A percentile compares a stretch with the other conserved stretches of the same genome.
These are phyloP conservation scores for Hypoxylon sp. DNA, from an alignment of 2,329 filamentous ascomycete genomes.

Conservation along the genomic window DNA sequence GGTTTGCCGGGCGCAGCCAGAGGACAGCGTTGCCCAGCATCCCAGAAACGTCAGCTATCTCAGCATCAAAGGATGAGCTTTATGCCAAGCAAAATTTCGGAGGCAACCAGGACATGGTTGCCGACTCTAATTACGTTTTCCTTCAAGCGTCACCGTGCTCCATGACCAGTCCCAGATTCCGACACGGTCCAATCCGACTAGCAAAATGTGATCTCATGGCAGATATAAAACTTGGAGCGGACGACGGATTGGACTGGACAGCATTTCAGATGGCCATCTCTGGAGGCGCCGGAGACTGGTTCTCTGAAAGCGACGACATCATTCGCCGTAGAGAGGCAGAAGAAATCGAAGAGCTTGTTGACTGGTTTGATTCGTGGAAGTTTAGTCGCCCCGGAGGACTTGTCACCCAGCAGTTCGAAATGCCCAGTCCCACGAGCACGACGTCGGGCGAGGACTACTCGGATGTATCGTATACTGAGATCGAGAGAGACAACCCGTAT, in stretches of 20 bases:
- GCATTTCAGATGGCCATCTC: slow-evolving; percentile 75
- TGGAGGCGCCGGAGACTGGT: slow-evolving; percentile 67
- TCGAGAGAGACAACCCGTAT: slow-evolving; percentile 49
- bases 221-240: slow-evolving; percentile 57
- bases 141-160: slow-evolving; percentile 64
- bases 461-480: slow-evolving; percentile 49
- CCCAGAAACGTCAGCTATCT: slow-evolving; percentile 44
- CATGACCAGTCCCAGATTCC: slow-evolving; percentile 62
- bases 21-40: slow-evolving; percentile 49
- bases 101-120: slow-evolving; percentile 40
- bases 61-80: slow-evolving; percentile 39
- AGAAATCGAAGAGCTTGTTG: slow-evolving; percentile 62
- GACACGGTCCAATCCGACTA: slow-evolving; percentile 69
- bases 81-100: slow-evolving; percentile 34
- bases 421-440: slow-evolving; percentile 51
- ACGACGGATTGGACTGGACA: slow-evolving; percentile 71
- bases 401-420: slow-evolving; percentile 48
- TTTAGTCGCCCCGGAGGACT: slow-evolving; percentile 61
- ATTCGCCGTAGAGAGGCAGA: slow-evolving; percentile 58
- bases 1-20: slow-evolving; percentile 44
- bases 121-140: slow-evolving; percentile 62
- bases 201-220: slow-evolving; percentile 59
- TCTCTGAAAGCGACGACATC: slow-evolving; percentile 59
- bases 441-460: slow-evolving; percentile 49
- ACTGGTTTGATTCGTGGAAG: slow-evolving; percentile 67